Conservation (phyloP, 2,329 filamentous ascomycete species). For the Cordyceps sp. region DNA sequence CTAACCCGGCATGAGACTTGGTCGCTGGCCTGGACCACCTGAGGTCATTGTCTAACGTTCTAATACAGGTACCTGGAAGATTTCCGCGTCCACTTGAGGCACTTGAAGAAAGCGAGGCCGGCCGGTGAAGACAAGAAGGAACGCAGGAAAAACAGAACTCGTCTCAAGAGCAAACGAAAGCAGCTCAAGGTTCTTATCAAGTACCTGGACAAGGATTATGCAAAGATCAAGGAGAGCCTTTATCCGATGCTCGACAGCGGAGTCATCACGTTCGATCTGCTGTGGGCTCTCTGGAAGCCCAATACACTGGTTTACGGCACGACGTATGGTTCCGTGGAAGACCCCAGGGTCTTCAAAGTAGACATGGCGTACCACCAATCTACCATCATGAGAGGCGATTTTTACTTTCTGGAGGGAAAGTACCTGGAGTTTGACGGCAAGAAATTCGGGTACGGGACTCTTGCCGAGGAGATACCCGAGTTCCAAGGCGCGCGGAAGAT, state of each 20-base stretch:
- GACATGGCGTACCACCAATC: conserved; percentile 57
- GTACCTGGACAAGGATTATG: conserved; percentile 71
- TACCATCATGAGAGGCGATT: conserved; percentile 54
- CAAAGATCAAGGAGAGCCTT: conserved; percentile 57
- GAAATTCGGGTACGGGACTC: conserved; percentile 58
- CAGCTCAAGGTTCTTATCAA: conserved; percentile 58
- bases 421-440: conserved; percentile 87
- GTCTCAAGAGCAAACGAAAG: conserved; percentile 37
- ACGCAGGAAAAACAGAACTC: conserved; percentile 43
- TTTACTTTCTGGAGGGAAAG: conserved; percentile 59
- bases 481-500: conserved; percentile 79
- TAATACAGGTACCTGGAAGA: conserved; percentile 55
- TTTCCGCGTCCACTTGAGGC: conserved; percentile 45
- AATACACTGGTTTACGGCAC: conserved; percentile 63
- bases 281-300: conserved; percentile 83
- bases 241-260: conserved; percentile 68
- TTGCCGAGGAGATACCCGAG: conserved; percentile 49
- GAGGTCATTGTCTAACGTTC: neutral
- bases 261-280: conserved; percentile 72
- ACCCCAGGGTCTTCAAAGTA: conserved; percentile 70
- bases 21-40: too few species aligned
- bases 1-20: too few species aligned
- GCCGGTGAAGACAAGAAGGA: conserved; percentile 32
- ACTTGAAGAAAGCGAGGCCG: conserved; percentile 41
- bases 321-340: conserved; percentile 60